Conservation (phyloP, 2,329 filamentous ascomycete genomes). For the Beauveria sp. region DNA sequence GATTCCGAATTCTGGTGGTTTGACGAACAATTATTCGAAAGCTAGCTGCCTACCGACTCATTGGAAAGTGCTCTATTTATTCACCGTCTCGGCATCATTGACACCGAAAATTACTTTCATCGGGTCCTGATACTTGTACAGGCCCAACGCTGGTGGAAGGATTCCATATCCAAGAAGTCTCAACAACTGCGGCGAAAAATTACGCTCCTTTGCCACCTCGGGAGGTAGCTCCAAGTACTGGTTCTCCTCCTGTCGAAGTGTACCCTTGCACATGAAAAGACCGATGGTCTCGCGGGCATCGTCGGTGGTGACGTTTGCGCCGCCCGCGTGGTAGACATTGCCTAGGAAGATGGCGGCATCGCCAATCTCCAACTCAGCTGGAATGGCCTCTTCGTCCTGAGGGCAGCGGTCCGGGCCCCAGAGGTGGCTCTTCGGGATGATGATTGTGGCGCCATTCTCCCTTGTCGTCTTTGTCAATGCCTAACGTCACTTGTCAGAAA, state of each 20-base stretch:
- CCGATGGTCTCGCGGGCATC: conserved; percentile 25
- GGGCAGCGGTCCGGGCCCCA: conserved; percentile 31
- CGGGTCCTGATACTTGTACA: conserved; percentile 29
- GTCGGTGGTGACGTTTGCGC: conserved; percentile 26
- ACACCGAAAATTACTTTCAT: conserved; percentile 29
- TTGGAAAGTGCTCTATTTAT: neutral
- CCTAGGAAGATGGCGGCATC: conserved; percentile 33
- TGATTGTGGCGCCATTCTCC: conserved; percentile 34
- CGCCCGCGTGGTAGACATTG: conserved; percentile 32
- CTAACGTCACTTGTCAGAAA: conserved; percentile 4
- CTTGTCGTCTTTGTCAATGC: conserved; percentile 31
- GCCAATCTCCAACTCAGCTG: conserved; percentile 31
- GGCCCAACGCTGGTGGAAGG: conserved; percentile 25
- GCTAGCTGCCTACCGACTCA: neutral
- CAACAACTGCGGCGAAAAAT: conserved; percentile 24
- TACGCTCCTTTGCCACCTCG: conserved; percentile 20
- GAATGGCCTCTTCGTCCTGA: conserved; percentile 28
- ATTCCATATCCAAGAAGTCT: conserved; percentile 27
- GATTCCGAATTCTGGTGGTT: conserved; percentile 17
- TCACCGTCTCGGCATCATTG: conserved; percentile 27
- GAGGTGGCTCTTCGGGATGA: conserved; percentile 31
- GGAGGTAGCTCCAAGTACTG: conserved; percentile 24
- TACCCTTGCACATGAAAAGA: conserved; percentile 27
- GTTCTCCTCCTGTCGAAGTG: conserved; percentile 27
- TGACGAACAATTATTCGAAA: neutral